Percentiles rank a stretch among this genome's conserved stretches.
Conservation (phyloP, 2,329 filamentous ascomycete genomes). For the Penicillium glabrum region DNA sequence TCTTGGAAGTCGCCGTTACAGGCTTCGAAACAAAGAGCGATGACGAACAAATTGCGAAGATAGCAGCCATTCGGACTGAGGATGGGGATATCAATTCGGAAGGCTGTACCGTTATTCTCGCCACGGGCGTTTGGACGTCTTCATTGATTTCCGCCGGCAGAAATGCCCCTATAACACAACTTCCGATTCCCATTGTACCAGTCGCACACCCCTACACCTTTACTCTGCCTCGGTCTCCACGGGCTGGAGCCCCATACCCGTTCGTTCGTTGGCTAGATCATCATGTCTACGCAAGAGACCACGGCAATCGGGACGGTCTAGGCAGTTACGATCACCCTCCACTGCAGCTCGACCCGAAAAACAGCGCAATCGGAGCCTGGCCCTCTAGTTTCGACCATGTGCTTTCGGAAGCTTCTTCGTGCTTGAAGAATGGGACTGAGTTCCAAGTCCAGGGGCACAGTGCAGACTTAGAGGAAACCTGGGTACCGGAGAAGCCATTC, state of each 20-base stretch:
- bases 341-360: not conserved
- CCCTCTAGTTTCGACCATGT: not conserved
- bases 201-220: not conserved
- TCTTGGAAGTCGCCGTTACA: slow-evolving; percentile 23
- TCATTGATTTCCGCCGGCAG: not conserved
- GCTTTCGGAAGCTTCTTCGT: not conserved
- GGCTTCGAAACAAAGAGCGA: slow-evolving; percentile 17
- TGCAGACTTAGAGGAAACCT: not conserved
- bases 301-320: slow-evolving; percentile 33
- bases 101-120: not conserved
- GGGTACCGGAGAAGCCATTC: not conserved
- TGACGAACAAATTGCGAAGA: too few species aligned
- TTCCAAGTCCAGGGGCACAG: not conserved
- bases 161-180: not conserved
- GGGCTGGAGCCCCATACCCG: slow-evolving; percentile 1
- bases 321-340: slow-evolving; percentile 33
- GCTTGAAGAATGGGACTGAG: not conserved
- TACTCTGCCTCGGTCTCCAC: not conserved
- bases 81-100: not conserved
- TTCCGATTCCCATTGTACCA: not conserved
- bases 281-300: slow-evolving; percentile 36
- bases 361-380: not conserved
- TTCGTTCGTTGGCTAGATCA: slow-evolving; percentile 39
- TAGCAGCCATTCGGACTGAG: not conserved
- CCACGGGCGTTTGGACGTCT: not conserved